Percentiles rank a stretch among this genome's conserved stretches.
phyloP scores from a whole-genome alignment of 345 rosid genomes.

The Moringa oleifera region DNA sequence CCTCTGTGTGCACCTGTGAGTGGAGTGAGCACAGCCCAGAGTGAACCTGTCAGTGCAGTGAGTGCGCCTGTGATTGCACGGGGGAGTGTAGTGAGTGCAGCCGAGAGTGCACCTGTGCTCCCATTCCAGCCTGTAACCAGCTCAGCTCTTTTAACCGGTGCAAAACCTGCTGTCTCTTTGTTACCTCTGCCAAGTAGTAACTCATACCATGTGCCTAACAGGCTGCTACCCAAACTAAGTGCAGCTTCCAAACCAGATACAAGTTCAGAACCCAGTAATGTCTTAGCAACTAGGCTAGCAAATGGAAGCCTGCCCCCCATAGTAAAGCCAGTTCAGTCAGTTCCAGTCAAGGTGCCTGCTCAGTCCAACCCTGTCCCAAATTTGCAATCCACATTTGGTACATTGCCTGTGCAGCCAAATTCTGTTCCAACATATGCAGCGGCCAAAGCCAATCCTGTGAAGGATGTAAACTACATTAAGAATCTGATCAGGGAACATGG shows the following conservation, averaged over 20 bases:
- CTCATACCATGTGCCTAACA: constrained; percentile 10
- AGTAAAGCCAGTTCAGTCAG: constrained; percentile 14
- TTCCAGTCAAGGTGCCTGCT: constrained; percentile 9
- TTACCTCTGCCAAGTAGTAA: constrained; percentile 8
- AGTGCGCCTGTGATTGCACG: no score
- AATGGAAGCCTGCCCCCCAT: constrained; percentile 7
- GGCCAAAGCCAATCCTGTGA: constrained; percentile 23
- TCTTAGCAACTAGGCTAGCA: constrained; percentile 3
- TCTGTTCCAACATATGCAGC: constrained; percentile 8
- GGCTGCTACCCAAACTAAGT: constrained; percentile 12
- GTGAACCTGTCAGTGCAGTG: no score
- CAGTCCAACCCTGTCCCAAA: constrained; percentile 6
- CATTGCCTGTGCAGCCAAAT: constrained; percentile 15
- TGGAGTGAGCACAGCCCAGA: no score
- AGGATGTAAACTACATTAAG: constrained; percentile 46
- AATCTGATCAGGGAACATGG: constrained; percentile 71
- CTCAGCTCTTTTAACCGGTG: background rate
- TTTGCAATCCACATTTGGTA: constrained; percentile 13
- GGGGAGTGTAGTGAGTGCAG: no score
- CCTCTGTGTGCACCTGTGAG: constrained; percentile 1
- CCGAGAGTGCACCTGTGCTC: no score
- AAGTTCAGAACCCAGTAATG: background rate
- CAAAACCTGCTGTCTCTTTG: background rate
- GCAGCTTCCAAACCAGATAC: constrained; percentile 10
- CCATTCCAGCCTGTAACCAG: no score